These are phyloP conservation scores for Penicillium parvum DNA, from an alignment of 495 filamentous ascomycete species.

Conservation along the genomic window DNA sequence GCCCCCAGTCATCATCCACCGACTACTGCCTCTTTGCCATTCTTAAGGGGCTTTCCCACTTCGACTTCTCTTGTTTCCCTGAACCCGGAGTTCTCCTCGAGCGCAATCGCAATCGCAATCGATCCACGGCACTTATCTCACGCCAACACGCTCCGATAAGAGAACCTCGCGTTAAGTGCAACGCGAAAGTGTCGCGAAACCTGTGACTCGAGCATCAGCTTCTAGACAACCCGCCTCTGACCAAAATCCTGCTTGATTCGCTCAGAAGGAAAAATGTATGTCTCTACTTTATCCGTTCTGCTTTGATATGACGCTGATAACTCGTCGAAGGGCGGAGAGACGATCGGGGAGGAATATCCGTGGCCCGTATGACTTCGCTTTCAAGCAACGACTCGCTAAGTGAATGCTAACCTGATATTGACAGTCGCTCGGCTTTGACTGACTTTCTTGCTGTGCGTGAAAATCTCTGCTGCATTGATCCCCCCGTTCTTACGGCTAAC, in stretches of 20 bases:
- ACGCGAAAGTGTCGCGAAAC: slow-evolving; percentile 45
- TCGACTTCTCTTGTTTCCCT: neutral
- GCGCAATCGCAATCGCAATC: neutral
- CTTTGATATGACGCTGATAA: slow-evolving; percentile 12
- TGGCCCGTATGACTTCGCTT: slow-evolving; percentile 50
- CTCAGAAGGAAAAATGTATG: slow-evolving; percentile 4
- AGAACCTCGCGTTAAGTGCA: slow-evolving; percentile 44
- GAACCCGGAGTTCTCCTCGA: neutral
- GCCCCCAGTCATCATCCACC: slow-evolving; percentile 6
- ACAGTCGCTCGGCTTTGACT: slow-evolving; percentile 68
- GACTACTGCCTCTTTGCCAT: slow-evolving; percentile 5
- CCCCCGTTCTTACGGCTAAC: slow-evolving; percentile 2
- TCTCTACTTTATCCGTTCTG: neutral
- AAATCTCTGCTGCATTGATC: neutral
- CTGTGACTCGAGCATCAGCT: slow-evolving; percentile 26
- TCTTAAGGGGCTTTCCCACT: neutral
- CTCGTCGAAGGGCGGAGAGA: slow-evolving; percentile 33
- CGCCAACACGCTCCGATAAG: slow-evolving; percentile 16
- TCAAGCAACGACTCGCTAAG: neutral
- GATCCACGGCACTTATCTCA: slow-evolving; percentile 8
- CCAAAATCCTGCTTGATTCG: neutral
- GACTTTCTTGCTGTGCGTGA: slow-evolving; percentile 69
- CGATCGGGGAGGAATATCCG: slow-evolving; percentile 51
- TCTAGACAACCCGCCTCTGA: neutral
- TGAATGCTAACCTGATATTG: slow-evolving; percentile 13